A percentile compares a stretch with the other conserved stretches of the same genome.
Conservation (phyloP, 2,329 filamentous ascomycete genomes). For the Cladosporium sphaerospermum region DNA sequence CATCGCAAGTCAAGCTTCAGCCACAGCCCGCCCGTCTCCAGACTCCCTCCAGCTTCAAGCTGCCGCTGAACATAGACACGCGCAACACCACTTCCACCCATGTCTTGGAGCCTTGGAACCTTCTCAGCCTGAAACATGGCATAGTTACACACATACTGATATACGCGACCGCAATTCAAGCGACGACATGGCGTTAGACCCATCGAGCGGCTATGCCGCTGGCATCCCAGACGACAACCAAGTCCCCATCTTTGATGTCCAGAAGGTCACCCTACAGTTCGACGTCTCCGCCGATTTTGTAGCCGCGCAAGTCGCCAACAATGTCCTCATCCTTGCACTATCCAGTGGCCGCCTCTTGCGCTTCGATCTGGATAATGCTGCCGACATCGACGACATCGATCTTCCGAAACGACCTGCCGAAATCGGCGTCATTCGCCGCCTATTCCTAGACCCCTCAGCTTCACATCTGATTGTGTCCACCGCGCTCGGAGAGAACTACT, state of each 20-base stretch:
- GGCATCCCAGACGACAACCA: slow-evolving; percentile 17
- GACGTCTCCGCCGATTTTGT: slow-evolving; percentile 92
- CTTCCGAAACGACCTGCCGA: slow-evolving; percentile 89
- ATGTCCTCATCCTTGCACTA: slow-evolving; percentile 86
- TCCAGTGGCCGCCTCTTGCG: slow-evolving; percentile 87
- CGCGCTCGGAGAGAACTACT: slow-evolving; percentile 90
- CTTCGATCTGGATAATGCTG: slow-evolving; percentile 87
- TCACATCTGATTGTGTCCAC: slow-evolving; percentile 92
- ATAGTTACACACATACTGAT: background rate
- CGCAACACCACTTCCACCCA: background rate
- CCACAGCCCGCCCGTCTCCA: background rate
- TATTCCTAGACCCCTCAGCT: slow-evolving; percentile 96
- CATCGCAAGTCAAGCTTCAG: background rate
- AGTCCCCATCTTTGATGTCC: slow-evolving; percentile 88
- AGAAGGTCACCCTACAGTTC: slow-evolving; percentile 89
- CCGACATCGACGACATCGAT: slow-evolving; percentile 98
- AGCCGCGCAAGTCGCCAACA: slow-evolving; percentile 93
- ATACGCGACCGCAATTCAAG: background rate
- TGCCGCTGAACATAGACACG: background rate
- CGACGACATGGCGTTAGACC: slow-evolving; percentile 19
- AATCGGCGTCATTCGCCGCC: slow-evolving; percentile 83
- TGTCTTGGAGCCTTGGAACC: background rate
- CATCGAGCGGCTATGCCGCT: slow-evolving; percentile 24
- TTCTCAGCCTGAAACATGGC: slow-evolving; percentile 6
- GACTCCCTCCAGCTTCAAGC: background rate